Percentiles rank a stretch among this genome's conserved stretches.
Evolutionary conservation across 2,329 filamentous ascomycete species (phyloP).

Genomic region (Pleurostoma richardsiae): DNA sequence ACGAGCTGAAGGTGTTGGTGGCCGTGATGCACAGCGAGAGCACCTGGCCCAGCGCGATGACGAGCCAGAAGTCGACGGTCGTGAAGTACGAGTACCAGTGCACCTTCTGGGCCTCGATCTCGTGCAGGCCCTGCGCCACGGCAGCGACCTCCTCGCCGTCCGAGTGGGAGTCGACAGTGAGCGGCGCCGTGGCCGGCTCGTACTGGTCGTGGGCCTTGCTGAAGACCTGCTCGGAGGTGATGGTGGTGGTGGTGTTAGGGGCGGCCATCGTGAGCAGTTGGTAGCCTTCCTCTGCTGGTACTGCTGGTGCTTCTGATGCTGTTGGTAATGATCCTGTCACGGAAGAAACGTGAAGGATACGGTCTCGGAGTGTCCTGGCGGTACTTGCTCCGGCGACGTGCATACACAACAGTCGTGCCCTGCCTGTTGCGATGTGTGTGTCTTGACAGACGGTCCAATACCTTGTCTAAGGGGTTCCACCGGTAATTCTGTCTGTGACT

Average conservation of each 20-base stretch:
- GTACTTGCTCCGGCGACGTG: neutral
- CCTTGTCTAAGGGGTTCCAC: too few relatives aligned
- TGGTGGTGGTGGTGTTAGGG: conserved; percentile 1
- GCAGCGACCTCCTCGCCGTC: conserved; percentile 22
- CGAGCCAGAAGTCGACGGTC: conserved; percentile 83
- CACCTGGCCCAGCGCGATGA: conserved; percentile 75
- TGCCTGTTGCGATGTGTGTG: neutral
- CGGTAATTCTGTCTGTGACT: too few relatives aligned
- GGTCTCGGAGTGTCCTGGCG: neutral
- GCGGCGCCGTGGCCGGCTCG: conserved; percentile 8
- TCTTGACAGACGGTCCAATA: too few relatives aligned
- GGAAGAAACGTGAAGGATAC: conserved; percentile 1
- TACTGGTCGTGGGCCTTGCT: conserved; percentile 21
- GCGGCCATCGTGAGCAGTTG: conserved; percentile 4
- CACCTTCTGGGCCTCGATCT: conserved; percentile 47
- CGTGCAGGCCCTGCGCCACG: conserved; percentile 46
- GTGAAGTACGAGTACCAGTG: conserved; percentile 70
- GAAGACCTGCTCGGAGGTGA: conserved; percentile 5
- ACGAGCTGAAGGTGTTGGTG: conserved; percentile 83
- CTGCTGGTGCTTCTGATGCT: neutral
- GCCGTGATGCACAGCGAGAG: conserved; percentile 86
- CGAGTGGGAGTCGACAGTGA: conserved; percentile 7
- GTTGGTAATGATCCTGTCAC: neutral
- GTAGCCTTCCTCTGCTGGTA: neutral
- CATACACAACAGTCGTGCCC: neutral